These are phyloP conservation scores for Fusarium solani-melongenae DNA, from an alignment of 2,329 filamentous ascomycete species.

Conservation along the genomic window DNA sequence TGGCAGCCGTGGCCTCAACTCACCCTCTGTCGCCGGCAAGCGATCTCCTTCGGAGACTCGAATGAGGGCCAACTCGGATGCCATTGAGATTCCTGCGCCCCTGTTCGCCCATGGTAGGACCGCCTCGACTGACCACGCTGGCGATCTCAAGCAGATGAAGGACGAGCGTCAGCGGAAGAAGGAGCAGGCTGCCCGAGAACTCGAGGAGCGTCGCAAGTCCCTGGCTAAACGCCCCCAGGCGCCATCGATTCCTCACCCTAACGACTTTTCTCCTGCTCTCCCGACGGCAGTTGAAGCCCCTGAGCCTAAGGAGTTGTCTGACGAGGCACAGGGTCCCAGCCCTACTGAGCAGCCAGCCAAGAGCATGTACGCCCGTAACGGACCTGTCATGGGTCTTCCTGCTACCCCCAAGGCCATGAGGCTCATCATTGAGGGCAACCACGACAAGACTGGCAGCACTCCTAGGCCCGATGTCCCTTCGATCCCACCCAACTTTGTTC, in stretches of 20 bases:
- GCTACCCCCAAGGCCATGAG: constrained; percentile 93
- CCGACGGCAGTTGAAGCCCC: constrained; percentile 55
- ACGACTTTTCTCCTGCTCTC: constrained; percentile 54
- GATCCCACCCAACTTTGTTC: constrained; percentile 61
- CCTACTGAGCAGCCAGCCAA: constrained; percentile 71
- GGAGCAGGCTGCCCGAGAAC: constrained; percentile 82
- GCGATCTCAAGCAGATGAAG: constrained; percentile 66
- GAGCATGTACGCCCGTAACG: constrained; percentile 61
- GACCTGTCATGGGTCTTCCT: constrained; percentile 79
- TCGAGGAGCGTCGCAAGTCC: constrained; percentile 89
- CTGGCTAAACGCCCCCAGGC: constrained; percentile 83
- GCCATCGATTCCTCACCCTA: constrained; percentile 82
- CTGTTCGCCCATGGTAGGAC: constrained; percentile 46
- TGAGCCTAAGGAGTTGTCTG: constrained; percentile 53
- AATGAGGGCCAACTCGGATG: constrained; percentile 47
- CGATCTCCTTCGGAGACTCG: constrained; percentile 55
- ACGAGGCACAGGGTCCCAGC: constrained; percentile 66
- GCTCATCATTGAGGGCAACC: constrained; percentile 74
- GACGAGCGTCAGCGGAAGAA: constrained; percentile 74
- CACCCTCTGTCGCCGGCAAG: constrained; percentile 47
- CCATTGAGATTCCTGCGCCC: constrained; percentile 48
- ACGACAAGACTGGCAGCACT: constrained; percentile 49
- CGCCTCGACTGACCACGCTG: constrained; percentile 59
- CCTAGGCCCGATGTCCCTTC: constrained; percentile 66
- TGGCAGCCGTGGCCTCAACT: constrained; percentile 54